Conservation (phyloP, 305 asterid species). For the Euphrasia arctica region DNA sequence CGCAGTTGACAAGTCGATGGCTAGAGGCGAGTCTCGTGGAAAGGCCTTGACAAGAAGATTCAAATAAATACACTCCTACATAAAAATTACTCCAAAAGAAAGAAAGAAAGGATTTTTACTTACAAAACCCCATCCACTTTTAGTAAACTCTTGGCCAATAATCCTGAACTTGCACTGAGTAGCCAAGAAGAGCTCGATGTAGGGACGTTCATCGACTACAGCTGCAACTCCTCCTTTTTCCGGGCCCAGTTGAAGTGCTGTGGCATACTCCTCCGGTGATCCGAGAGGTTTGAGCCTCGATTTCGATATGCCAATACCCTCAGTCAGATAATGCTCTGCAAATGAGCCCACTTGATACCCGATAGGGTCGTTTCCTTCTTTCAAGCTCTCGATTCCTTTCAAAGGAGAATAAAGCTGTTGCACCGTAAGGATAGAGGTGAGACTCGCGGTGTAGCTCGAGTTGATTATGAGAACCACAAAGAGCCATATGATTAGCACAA, state of each 20-base stretch:
- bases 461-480: constrained; percentile 76
- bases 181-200: constrained; percentile 65
- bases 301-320: constrained; percentile 47
- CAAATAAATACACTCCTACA: background rate
- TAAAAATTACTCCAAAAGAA: background rate
- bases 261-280: constrained; percentile 65
- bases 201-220: constrained; percentile 80
- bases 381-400: constrained; percentile 74
- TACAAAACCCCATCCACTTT: constrained; percentile 90
- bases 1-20: constrained; percentile 72
- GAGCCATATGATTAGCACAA: constrained; percentile 79
- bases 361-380: constrained; percentile 44
- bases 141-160: constrained; percentile 65
- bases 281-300: constrained; percentile 62
- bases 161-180: constrained; percentile 62
- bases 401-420: constrained; percentile 79
- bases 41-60: constrained; percentile 47
- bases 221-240: constrained; percentile 70
- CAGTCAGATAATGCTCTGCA: constrained; percentile 52
- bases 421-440: constrained; percentile 82
- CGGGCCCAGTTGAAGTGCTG: constrained; percentile 57
- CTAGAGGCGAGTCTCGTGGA: constrained; percentile 71
- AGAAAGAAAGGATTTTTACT: constrained; percentile 30
- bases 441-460: constrained; percentile 83
- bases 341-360: constrained; percentile 86